phyloP scores from a whole-genome alignment of 2,329 filamentous ascomycete genomes.

The Colletotrichum eleusines region DNA sequence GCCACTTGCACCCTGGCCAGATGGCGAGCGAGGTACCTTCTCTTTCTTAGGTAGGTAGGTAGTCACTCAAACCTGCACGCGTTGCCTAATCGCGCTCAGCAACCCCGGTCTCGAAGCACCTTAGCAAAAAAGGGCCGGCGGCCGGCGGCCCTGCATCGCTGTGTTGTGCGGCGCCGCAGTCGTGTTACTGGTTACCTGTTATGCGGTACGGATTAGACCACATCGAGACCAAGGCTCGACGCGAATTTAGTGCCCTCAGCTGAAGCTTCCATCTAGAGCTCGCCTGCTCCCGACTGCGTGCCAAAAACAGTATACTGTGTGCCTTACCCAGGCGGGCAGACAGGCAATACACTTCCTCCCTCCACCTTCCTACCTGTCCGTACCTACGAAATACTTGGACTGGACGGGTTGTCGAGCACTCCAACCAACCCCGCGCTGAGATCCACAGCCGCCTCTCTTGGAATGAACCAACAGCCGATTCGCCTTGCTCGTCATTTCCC shows the following conservation, averaged over 20 bases:
- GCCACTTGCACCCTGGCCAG: conserved; percentile 19
- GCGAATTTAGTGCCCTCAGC: neutral
- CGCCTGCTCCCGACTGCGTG: neutral
- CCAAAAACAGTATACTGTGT: conserved; percentile 5
- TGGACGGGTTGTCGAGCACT: conserved; percentile 21
- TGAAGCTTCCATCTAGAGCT: conserved; percentile 21
- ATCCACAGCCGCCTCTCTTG: conserved; percentile 38
- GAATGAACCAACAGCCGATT: conserved; percentile 38
- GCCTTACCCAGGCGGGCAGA: neutral
- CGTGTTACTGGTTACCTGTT: conserved; percentile 13
- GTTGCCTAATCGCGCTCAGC: conserved; percentile 16
- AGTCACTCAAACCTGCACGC: neutral
- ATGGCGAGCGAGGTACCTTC: conserved; percentile 21
- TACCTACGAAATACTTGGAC: neutral
- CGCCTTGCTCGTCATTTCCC: conserved; percentile 35
- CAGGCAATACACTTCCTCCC: too few relatives aligned
- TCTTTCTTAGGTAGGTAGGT: neutral
- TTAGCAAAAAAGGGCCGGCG: neutral
- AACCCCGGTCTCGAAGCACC: conserved; percentile 1
- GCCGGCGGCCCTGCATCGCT: conserved; percentile 2
- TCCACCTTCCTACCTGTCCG: too few relatives aligned
- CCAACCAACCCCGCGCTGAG: conserved; percentile 42
- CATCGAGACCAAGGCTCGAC: conserved; percentile 3
- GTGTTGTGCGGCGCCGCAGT: conserved; percentile 2
- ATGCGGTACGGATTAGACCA: conserved; percentile 7